A percentile compares a stretch with the other conserved stretches of the same genome.
These are phyloP conservation scores for Blastomyces gilchristii DNA, from an alignment of 2,329 filamentous ascomycete genomes.

Conservation along the genomic window DNA sequence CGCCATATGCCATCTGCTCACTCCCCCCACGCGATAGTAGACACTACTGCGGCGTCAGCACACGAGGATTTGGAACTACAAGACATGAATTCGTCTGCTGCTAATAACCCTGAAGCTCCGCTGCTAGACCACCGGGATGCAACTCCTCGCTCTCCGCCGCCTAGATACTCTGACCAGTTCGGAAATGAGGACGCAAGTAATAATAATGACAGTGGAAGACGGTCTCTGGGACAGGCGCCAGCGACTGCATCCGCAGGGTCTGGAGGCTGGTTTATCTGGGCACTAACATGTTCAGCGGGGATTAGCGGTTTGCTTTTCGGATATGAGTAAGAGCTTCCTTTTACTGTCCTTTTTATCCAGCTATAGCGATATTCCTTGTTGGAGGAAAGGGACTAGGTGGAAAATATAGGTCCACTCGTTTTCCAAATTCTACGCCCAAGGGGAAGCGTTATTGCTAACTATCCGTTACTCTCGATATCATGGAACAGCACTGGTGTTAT, in stretches of 20 bases:
- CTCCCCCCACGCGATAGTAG: background rate
- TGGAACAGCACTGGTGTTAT: conserved; percentile 48
- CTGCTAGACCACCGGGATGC: conserved; percentile 21
- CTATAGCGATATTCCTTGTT: background rate
- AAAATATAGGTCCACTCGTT: background rate
- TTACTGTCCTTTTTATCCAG: background rate
- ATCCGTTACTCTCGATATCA: conserved; percentile 15
- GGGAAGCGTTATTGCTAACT: background rate
- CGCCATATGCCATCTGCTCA: background rate
- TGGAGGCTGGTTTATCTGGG: conserved; percentile 41
- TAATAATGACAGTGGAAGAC: background rate
- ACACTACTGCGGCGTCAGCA: background rate
- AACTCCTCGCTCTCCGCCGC: conserved; percentile 10
- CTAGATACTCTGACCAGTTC: conserved; percentile 5
- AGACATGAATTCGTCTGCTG: conserved; percentile 18
- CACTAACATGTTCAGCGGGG: conserved; percentile 47
- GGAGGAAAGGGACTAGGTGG: background rate
- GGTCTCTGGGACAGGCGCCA: background rate
- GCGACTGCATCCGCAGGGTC: background rate
- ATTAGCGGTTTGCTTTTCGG: conserved; percentile 51
- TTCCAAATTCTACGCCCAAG: background rate
- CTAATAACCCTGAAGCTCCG: conserved; percentile 22
- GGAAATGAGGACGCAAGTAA: background rate
- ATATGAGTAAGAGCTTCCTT: conserved; percentile 41
- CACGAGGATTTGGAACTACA: conserved; percentile 10